phyloP scores from a whole-genome alignment of 768 basidiomycete species.

The Pleurotus ostreatus region DNA sequence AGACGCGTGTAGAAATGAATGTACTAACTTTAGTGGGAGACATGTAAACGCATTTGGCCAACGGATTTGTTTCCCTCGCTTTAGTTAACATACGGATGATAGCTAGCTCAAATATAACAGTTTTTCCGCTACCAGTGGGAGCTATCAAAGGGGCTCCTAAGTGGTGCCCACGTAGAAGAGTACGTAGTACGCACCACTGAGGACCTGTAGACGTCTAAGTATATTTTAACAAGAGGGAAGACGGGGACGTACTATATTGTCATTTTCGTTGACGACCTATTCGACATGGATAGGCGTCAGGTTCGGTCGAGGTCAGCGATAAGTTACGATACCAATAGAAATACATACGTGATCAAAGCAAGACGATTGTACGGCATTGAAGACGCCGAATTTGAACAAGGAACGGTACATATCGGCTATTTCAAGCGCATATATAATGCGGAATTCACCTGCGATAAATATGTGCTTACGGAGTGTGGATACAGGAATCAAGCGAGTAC shows the following conservation, averaged over 20 bases:
- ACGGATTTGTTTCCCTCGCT: slow-evolving; percentile 26
- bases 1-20: background rate
- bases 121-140: slow-evolving; percentile 96
- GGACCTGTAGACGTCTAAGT: slow-evolving; percentile 42
- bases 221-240: slow-evolving; percentile 7
- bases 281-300: background rate
- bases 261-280: slow-evolving; percentile 54
- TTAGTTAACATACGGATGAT: slow-evolving; percentile 71
- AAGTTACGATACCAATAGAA: background rate
- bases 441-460: background rate
- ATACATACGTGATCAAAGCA: slow-evolving; percentile 70
- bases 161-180: background rate
- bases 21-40: slow-evolving; percentile 79
- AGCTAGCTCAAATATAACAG: slow-evolving; percentile 88
- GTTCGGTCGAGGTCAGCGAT: background rate
- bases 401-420: slow-evolving; percentile 78
- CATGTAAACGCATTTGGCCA: slow-evolving; percentile 82
- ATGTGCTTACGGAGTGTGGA: slow-evolving; percentile 61
- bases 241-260: slow-evolving; percentile 55
- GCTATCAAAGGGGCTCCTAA: slow-evolving; percentile 40
- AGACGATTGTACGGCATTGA: slow-evolving; percentile 87
- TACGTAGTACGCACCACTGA: slow-evolving; percentile 49
- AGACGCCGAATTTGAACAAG: slow-evolving; percentile 84
- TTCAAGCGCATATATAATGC: slow-evolving; percentile 9
- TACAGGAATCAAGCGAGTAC: slow-evolving; percentile 59